Evolutionary conservation across 2,329 filamentous ascomycete genomes (phyloP).

Genomic region (Alternaria sp.): DNA sequence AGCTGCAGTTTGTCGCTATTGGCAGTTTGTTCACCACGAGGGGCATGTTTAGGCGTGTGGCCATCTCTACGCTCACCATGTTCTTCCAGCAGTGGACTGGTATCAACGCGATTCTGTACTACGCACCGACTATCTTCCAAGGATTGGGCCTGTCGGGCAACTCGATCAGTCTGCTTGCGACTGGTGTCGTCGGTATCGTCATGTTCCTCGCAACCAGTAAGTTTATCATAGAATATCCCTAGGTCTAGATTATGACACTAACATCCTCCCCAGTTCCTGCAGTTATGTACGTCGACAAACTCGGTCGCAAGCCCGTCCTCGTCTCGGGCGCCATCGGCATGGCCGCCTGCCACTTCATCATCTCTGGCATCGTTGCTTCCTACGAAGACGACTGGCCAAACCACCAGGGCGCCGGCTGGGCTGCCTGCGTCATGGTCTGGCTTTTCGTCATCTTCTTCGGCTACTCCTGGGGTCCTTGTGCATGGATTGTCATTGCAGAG

Average conservation of each 20-base stretch:
- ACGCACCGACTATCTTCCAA: slow-evolving; percentile 61
- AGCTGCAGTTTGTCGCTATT: slow-evolving; percentile 70
- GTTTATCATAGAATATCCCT: background rate
- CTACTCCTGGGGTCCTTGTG: slow-evolving; percentile 77
- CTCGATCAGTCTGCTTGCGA: slow-evolving; percentile 68
- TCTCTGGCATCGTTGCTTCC: slow-evolving; percentile 73
- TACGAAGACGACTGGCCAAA: slow-evolving; percentile 66
- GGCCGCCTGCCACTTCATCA: slow-evolving; percentile 74
- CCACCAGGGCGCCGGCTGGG: slow-evolving; percentile 73
- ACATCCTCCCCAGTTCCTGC: slow-evolving; percentile 58
- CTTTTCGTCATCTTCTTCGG: slow-evolving; percentile 79
- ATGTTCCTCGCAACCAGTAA: slow-evolving; percentile 66
- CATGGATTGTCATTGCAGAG: slow-evolving; percentile 79
- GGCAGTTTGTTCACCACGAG: slow-evolving; percentile 69
- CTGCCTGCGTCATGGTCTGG: slow-evolving; percentile 74
- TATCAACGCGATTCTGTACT: slow-evolving; percentile 58
- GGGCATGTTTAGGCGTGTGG: slow-evolving; percentile 72
- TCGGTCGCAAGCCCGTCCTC: slow-evolving; percentile 71
- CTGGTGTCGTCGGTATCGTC: slow-evolving; percentile 74
- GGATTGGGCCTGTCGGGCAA: slow-evolving; percentile 57
- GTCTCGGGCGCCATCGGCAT: slow-evolving; percentile 73
- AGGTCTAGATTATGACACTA: background rate
- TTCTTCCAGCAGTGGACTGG: slow-evolving; percentile 55
- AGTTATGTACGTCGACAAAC: slow-evolving; percentile 71
- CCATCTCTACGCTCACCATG: slow-evolving; percentile 66